Evolutionary conservation across 1,284 basidiomycete species (phyloP).

Genomic region (Leccinum angustisporum): DNA sequence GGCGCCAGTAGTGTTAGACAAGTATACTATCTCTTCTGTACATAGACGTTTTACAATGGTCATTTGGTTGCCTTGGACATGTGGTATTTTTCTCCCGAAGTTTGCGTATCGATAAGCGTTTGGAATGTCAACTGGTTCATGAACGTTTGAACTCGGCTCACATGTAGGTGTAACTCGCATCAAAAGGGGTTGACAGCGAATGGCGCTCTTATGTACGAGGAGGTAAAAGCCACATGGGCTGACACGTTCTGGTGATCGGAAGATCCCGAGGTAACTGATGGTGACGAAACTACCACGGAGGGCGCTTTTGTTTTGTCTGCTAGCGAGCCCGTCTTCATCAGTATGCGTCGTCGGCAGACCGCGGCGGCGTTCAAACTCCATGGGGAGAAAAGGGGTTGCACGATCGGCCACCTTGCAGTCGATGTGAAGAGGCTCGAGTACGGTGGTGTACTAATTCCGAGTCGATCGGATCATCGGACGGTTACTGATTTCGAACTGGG

Average conservation of each 20-base stretch:
- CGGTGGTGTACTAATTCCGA: too few species aligned
- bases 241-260: too few species aligned
- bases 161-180: not conserved
- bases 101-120: too few species aligned
- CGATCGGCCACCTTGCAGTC: not conserved
- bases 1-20: not conserved
- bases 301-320: not conserved
- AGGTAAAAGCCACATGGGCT: too few species aligned
- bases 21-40: not conserved
- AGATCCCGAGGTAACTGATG: too few species aligned
- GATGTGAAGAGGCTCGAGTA: not conserved
- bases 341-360: not conserved
- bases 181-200: not conserved
- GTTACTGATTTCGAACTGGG: too few species aligned
- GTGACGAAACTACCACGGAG: too few species aligned
- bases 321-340: not conserved
- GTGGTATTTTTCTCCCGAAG: not conserved
- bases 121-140: not conserved
- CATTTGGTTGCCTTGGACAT: not conserved
- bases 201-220: too few species aligned
- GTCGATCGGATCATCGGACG: too few species aligned
- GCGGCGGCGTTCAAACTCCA: not conserved
- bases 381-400: not conserved
- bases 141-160: not conserved
- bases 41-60: not conserved